Evolutionary conservation across 1,284 basidiomycete species (phyloP), one percentile per base, ranked within the genome.

Genomic region (Ustilago hordei): DNA sequence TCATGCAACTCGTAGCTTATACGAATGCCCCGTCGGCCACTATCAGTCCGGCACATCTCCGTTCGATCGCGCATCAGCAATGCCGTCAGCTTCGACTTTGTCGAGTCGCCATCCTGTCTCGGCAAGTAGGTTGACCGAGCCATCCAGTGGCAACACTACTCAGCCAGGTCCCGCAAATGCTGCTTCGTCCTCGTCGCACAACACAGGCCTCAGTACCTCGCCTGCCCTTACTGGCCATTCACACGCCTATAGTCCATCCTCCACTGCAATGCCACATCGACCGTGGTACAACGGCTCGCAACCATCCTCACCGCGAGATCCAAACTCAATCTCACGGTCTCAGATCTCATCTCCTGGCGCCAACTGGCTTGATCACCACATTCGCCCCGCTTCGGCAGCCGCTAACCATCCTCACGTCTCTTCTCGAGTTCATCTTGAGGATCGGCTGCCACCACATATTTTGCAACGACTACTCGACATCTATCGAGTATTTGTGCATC

Each of bases 401-500:
- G 71, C 41, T 13, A 63, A 56, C 19, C 61, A 55, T 23, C 32
- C 59, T 3, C 43, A 32, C 15, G 13, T 54, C n/a, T 66, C 72
- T 3, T 17, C 38, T 23, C 50, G 50, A 36, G 2, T 54, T 11
- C 57, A 64, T 45, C 43, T 69, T 35, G 70, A 78, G 43, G 70
- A 74, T n/a, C 62, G 54, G 19, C 23, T 79, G 54, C 74, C 72
- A 7, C 58, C 60, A 4, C 60, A 70, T 41, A 66, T 69, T 48
- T 12, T 76, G 34, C 64, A 68, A 19, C 53, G 71, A 4, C 71
- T 78, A 4, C 60, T 80, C 23, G 65, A 72, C 53, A 74, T 78
- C 53, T 80, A 78, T 56, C 64, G 64, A 31, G 68, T 69, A 28
- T 80, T 78, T 52, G 64, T 78, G 9, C 78, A 80, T 58, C 75